Conservation (phyloP, 2,329 filamentous ascomycete genomes). For the Zarea fungicola region DNA sequence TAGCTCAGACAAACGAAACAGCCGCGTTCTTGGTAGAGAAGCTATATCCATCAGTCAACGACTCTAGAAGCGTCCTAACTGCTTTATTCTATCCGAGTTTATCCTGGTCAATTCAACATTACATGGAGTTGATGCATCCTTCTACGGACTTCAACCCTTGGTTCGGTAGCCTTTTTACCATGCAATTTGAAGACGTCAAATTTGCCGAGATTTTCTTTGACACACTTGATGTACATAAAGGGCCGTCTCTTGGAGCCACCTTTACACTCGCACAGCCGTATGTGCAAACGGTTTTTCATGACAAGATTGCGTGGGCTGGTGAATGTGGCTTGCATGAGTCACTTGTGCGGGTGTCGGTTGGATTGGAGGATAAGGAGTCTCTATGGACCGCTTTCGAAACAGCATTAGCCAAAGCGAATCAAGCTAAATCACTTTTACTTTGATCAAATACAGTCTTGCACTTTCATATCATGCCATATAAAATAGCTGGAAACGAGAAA, state of each 20-base stretch:
- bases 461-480: no score
- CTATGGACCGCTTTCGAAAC: no score
- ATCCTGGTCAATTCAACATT: slow-evolving; percentile 12
- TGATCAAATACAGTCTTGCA: no score
- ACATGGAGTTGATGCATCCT: slow-evolving; percentile 26
- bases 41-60: slow-evolving; percentile 21
- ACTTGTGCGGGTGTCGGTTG: slow-evolving; percentile 42
- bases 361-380: slow-evolving; percentile 39
- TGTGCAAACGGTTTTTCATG: slow-evolving; percentile 38
- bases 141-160: slow-evolving; percentile 44
- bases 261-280: slow-evolving; percentile 45
- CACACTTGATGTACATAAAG: slow-evolving; percentile 42
- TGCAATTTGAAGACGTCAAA: slow-evolving; percentile 42
- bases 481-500: no score
- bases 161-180: slow-evolving; percentile 49
- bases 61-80: slow-evolving; percentile 30
- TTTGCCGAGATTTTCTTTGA: slow-evolving; percentile 26
- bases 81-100: slow-evolving; percentile 41
- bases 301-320: slow-evolving; percentile 32
- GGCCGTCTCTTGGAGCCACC: slow-evolving; percentile 49
- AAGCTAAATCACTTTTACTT: no score
- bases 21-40: slow-evolving; percentile 37
- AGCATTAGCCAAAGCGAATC: no score
- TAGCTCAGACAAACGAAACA: slow-evolving; percentile 37
- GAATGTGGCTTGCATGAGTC: slow-evolving; percentile 33